These are phyloP conservation scores for Exutisphaerella laricina DNA, from an alignment of 2,329 filamentous ascomycete species.

Conservation along the genomic window DNA sequence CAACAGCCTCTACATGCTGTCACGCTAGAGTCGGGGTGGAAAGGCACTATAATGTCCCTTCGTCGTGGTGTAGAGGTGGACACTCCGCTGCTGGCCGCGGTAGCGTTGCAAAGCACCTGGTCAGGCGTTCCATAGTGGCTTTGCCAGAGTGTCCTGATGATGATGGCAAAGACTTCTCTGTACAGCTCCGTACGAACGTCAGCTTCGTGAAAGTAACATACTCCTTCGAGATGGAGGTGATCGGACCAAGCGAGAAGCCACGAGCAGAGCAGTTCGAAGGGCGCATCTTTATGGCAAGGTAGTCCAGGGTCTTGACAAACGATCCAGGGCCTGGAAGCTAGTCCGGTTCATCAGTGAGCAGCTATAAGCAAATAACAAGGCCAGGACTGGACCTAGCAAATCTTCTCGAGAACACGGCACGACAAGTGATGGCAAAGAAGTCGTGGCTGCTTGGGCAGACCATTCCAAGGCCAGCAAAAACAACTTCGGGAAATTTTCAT, in stretches of 20 bases:
- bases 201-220: constrained; percentile 7
- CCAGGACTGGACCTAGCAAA: constrained; percentile 8
- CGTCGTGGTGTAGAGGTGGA: constrained; percentile 7
- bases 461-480: constrained; percentile 16
- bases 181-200: constrained; percentile 5
- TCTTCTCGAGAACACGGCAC: neutral
- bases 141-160: constrained; percentile 8
- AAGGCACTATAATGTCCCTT: constrained; percentile 10
- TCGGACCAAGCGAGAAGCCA: constrained; percentile 6
- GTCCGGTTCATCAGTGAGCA: constrained; percentile 11
- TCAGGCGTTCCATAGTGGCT: constrained; percentile 8
- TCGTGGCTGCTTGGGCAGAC: constrained; percentile 20
- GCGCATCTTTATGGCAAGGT: constrained; percentile 18
- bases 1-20: constrained; percentile 12
- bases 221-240: constrained; percentile 9
- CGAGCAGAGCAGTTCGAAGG: constrained; percentile 16
- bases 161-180: neutral
- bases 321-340: constrained; percentile 17
- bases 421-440: constrained; percentile 19
- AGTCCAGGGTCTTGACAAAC: constrained; percentile 13
- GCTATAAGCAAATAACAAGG: neutral
- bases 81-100: constrained; percentile 5
- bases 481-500: constrained; percentile 16
- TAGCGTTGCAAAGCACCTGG: too few species aligned
- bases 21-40: constrained; percentile 9